A percentile compares a stretch with the other conserved stretches of the same genome.
Evolutionary conservation across 2,329 filamentous ascomycete genomes (phyloP).

Genomic region (Lachnellula willkommii): DNA sequence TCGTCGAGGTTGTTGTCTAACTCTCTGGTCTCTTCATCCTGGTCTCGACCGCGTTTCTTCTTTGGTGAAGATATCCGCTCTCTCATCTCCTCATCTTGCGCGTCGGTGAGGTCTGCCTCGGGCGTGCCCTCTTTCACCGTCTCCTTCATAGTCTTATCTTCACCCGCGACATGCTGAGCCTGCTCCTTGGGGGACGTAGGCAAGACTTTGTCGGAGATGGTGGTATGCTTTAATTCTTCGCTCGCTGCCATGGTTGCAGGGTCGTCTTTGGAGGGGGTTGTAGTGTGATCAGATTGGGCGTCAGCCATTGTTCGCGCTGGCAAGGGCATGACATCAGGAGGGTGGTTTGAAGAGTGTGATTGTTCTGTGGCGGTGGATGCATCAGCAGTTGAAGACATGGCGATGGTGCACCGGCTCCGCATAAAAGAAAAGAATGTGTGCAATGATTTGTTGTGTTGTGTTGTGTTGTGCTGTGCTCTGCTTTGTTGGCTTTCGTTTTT

Average conservation of each 20-base stretch:
- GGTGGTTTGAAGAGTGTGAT: constrained; percentile 7
- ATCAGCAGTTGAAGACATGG: constrained; percentile 21
- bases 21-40: constrained; percentile 42
- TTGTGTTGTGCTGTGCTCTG: background rate
- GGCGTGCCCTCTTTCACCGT: constrained; percentile 25
- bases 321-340: constrained; percentile 21
- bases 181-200: constrained; percentile 22
- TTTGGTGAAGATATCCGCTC: constrained; percentile 55
- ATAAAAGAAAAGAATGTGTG: constrained; percentile 5
- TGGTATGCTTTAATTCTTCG: constrained; percentile 59
- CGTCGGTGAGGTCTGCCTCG: constrained; percentile 34
- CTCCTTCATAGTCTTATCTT: constrained; percentile 28
- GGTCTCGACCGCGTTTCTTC: constrained; percentile 51
- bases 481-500: background rate
- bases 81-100: constrained; percentile 38
- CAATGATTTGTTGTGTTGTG: background rate
- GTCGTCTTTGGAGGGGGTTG: constrained; percentile 42
- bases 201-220: constrained; percentile 48
- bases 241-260: constrained; percentile 58
- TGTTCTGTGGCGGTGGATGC: constrained; percentile 13
- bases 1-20: constrained; percentile 32
- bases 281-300: constrained; percentile 9
- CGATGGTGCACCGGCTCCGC: constrained; percentile 9
- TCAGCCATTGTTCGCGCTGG: constrained; percentile 22
- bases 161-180: constrained; percentile 24